Conservation (phyloP, 148 eudicot genomes). For the Rhododendron simsii region DNA sequence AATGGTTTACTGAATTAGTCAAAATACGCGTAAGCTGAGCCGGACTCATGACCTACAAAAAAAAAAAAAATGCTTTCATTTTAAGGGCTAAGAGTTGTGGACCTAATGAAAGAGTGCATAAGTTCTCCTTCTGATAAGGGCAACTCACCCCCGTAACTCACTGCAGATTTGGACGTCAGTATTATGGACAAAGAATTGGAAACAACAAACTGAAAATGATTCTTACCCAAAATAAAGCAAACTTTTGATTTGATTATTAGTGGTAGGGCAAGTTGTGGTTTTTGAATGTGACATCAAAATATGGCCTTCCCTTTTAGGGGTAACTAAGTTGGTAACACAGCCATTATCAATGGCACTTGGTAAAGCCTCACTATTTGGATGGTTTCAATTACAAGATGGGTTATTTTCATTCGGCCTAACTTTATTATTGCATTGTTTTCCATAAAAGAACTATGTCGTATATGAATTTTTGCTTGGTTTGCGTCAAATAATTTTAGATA, state of each 20-base stretch:
- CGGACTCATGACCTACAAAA: too few species aligned
- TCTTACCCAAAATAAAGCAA: neutral
- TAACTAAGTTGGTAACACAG: neutral
- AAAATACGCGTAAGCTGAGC: neutral
- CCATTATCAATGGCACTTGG: neutral
- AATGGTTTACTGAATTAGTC: neutral
- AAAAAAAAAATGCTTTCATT: neutral
- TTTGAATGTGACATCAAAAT: neutral
- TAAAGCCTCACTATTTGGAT: neutral
- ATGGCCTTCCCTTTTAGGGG: neutral
- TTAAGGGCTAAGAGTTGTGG: neutral
- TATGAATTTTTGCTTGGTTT: neutral
- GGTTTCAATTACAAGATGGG: neutral
- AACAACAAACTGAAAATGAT: neutral
- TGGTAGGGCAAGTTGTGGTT: neutral
- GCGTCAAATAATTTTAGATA: neutral
- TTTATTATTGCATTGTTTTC: neutral
- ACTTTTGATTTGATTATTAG: neutral
- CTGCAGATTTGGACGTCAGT: neutral
- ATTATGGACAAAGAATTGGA: neutral
- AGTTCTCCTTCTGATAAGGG: neutral
- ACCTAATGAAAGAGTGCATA: neutral
- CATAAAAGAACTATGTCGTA: too few species aligned
- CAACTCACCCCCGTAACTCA: neutral
- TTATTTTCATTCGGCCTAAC: neutral